Evolutionary conservation across 2,329 filamentous ascomycete species (phyloP).

Genomic region (Elsinoe arachidis): DNA sequence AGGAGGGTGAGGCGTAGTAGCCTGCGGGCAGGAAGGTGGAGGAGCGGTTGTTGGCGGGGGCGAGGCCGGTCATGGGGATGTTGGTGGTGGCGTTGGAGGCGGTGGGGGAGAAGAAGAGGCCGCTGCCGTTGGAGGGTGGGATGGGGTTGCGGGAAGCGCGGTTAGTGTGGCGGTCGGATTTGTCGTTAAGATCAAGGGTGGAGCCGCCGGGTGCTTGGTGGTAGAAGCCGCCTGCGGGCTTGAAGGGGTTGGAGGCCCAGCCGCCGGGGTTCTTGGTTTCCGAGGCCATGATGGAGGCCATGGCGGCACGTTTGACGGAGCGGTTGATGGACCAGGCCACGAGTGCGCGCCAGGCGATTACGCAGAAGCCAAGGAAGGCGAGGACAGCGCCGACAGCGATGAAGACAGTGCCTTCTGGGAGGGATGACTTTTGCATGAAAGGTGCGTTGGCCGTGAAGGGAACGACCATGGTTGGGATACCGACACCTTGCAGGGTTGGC

Average conservation of each 20-base stretch:
- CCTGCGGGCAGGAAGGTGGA: constrained; percentile 83
- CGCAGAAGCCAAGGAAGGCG: constrained; percentile 69
- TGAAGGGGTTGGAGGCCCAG: constrained; percentile 32
- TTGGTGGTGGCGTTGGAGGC: constrained; percentile 45
- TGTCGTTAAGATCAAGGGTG: constrained; percentile 28
- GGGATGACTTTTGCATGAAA: constrained; percentile 78
- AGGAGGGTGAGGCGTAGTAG: constrained; percentile 70
- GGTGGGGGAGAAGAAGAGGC: constrained; percentile 92
- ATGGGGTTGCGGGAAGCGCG: not conserved
- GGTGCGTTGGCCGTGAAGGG: constrained; percentile 78
- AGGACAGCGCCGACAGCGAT: constrained; percentile 86
- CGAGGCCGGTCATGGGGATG: constrained; percentile 11
- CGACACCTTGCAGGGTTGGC: constrained; percentile 48
- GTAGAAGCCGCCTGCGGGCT: constrained; percentile 56
- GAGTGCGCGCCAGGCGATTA: constrained; percentile 79
- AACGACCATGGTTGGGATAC: constrained; percentile 61
- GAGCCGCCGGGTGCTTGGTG: constrained; percentile 46
- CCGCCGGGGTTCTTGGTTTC: constrained; percentile 40
- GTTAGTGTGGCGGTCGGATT: constrained; percentile 13
- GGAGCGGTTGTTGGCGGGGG: constrained; percentile 45
- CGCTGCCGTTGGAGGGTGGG: constrained; percentile 31
- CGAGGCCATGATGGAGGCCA: constrained; percentile 60
- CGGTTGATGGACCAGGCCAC: constrained; percentile 88
- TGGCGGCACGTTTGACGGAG: constrained; percentile 77
- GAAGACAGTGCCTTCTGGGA: constrained; percentile 91